Evolutionary conservation across 2,329 filamentous ascomycete genomes (phyloP).

Genomic region (Cercospora sp.): DNA sequence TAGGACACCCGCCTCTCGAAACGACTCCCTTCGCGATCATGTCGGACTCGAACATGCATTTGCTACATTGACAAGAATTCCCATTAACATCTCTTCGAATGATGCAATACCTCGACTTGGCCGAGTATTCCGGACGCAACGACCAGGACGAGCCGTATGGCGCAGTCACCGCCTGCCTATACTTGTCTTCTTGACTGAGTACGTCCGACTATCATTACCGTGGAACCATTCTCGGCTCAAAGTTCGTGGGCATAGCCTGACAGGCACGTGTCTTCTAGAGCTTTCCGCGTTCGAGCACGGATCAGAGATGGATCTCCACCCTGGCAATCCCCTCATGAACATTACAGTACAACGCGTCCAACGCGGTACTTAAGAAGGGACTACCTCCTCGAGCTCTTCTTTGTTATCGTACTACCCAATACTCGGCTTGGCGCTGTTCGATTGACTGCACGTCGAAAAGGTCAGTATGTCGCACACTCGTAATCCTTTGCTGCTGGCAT

Average conservation of each 20-base stretch:
- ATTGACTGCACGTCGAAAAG: background rate
- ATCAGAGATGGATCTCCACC: background rate
- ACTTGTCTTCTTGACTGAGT: background rate
- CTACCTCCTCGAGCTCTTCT: background rate
- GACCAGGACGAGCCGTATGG: background rate
- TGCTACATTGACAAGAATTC: background rate
- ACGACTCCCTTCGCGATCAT: background rate
- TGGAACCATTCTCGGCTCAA: background rate
- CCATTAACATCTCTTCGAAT: background rate
- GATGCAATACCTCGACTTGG: background rate
- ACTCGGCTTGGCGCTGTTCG: background rate
- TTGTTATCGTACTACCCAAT: background rate
- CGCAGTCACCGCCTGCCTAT: background rate
- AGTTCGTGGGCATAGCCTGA: background rate
- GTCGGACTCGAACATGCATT: background rate
- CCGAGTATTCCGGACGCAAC: background rate
- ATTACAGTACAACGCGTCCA: background rate
- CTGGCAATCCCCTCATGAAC: background rate
- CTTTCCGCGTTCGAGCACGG: background rate
- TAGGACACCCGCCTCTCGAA: background rate
- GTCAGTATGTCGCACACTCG: background rate
- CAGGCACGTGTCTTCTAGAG: background rate
- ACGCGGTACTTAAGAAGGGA: background rate
- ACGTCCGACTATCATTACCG: background rate
- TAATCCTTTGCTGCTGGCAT: background rate